A percentile compares a stretch with the other conserved stretches of the same genome.
Evolutionary conservation across 192 early-diverging fungal genomes (phyloP).

Genomic region (Podila epigama): DNA sequence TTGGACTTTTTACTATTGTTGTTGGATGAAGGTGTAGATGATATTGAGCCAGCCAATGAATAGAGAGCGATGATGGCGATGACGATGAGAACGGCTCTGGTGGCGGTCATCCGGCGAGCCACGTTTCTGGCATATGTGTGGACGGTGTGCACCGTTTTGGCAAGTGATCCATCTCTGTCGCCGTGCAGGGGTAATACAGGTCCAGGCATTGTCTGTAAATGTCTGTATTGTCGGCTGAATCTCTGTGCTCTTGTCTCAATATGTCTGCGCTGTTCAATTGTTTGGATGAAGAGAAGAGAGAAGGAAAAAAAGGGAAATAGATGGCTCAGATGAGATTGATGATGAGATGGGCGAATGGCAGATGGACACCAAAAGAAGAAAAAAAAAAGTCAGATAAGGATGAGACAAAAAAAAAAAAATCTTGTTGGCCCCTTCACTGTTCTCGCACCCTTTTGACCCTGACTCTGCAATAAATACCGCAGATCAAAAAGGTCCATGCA

Average conservation of each 20-base stretch:
- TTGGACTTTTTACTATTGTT: constrained; percentile 2
- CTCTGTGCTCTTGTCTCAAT: too few species aligned
- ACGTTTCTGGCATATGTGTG: constrained; percentile 9
- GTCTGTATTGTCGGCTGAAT: neutral
- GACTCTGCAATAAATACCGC: too few species aligned
- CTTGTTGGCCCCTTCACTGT: neutral
- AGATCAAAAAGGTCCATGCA: too few species aligned
- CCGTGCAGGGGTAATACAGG: constrained; percentile 39
- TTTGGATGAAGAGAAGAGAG: neutral
- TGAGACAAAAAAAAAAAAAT: neutral
- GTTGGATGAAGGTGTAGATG: neutral
- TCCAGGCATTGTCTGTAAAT: constrained; percentile 12
- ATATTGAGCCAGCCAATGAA: neutral
- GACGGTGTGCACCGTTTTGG: neutral
- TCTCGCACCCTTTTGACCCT: neutral
- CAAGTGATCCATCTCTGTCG: constrained; percentile 5
- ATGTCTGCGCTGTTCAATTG: neutral
- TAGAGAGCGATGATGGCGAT: constrained; percentile 26
- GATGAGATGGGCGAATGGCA: neutral
- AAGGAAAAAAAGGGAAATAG: neutral
- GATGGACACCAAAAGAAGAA: neutral
- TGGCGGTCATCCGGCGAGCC: constrained; percentile 11
- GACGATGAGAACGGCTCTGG: constrained; percentile 15
- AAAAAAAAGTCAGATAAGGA: neutral
- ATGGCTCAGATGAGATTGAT: neutral